phyloP scores from a whole-genome alignment of 2,329 filamentous ascomycete species.

The Elsinoe ampelina region DNA sequence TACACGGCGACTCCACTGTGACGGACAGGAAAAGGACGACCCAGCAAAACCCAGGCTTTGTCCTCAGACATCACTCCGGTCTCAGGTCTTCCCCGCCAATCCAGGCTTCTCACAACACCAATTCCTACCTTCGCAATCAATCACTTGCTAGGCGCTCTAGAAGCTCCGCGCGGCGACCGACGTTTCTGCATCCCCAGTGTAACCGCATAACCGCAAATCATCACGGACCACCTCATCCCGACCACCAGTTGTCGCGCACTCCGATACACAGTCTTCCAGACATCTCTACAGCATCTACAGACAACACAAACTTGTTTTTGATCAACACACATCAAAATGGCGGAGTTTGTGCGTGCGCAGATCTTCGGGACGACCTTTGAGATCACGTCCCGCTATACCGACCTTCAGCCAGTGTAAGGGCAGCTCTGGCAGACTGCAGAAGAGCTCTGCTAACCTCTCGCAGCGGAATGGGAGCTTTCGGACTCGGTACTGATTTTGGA shows the following conservation, averaged over 20 bases:
- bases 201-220: constrained; percentile 6
- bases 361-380: constrained; percentile 99
- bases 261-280: neutral
- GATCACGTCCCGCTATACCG: constrained; percentile 96
- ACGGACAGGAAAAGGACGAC: neutral
- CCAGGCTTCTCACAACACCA: neutral
- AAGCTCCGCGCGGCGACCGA: constrained; percentile 13
- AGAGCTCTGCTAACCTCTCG: neutral
- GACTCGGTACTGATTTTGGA: constrained; percentile 52
- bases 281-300: neutral
- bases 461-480: constrained; percentile 90
- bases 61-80: neutral
- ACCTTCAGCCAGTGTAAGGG: constrained; percentile 72
- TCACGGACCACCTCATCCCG: constrained; percentile 10
- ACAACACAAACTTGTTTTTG: neutral
- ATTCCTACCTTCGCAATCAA: neutral
- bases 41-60: neutral
- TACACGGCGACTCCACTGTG: neutral
- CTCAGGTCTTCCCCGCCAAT: neutral
- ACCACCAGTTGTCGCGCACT: neutral
- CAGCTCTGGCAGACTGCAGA: neutral
- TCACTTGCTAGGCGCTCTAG: constrained; percentile 4
- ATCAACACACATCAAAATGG: constrained; percentile 56
- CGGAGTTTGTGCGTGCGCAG: constrained; percentile 97
- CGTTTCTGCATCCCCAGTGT: constrained; percentile 15